Conservation (phyloP, 768 basidiomycete species). For the Macrocybe gigantea region DNA sequence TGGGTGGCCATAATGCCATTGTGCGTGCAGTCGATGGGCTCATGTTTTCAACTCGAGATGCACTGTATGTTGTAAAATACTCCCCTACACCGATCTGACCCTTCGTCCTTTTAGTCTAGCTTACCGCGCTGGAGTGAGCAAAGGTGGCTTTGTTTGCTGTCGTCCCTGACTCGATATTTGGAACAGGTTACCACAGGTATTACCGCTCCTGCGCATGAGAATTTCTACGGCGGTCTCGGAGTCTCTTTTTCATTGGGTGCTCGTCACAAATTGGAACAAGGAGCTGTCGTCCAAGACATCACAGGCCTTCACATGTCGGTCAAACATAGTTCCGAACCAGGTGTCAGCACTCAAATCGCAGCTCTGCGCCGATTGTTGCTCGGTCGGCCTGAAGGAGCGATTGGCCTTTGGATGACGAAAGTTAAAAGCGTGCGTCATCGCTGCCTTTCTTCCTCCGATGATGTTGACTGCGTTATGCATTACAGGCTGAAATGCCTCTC, state of each 20-base stretch:
- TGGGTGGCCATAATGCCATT: conserved; percentile 47
- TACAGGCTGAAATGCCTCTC: conserved; percentile 63
- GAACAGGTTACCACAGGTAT: conserved; percentile 52
- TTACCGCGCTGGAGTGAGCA: conserved; percentile 57
- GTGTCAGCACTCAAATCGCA: conserved; percentile 80
- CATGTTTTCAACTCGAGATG: conserved; percentile 62
- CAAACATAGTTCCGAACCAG: conserved; percentile 39
- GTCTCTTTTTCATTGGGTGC: conserved; percentile 60
- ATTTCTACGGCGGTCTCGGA: conserved; percentile 60
- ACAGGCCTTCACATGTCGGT: conserved; percentile 66
- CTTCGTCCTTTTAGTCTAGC: conserved; percentile 41
- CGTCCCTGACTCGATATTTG: background rate
- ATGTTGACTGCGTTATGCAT: background rate
- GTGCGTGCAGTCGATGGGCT: conserved; percentile 70
- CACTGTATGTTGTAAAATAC: conserved; percentile 45
- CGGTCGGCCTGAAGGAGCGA: conserved; percentile 26
- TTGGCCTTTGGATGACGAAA: conserved; percentile 40
- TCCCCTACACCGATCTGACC: background rate
- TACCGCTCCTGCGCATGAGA: conserved; percentile 47
- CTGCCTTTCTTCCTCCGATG: background rate
- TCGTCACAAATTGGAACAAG: conserved; percentile 49
- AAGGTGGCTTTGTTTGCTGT: background rate
- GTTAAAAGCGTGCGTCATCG: conserved; percentile 31
- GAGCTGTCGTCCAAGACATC: conserved; percentile 58
- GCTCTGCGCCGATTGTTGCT: conserved; percentile 62